Conservation (phyloP, 2,329 filamentous ascomycete genomes). For the Colletotrichum spaethianum region DNA sequence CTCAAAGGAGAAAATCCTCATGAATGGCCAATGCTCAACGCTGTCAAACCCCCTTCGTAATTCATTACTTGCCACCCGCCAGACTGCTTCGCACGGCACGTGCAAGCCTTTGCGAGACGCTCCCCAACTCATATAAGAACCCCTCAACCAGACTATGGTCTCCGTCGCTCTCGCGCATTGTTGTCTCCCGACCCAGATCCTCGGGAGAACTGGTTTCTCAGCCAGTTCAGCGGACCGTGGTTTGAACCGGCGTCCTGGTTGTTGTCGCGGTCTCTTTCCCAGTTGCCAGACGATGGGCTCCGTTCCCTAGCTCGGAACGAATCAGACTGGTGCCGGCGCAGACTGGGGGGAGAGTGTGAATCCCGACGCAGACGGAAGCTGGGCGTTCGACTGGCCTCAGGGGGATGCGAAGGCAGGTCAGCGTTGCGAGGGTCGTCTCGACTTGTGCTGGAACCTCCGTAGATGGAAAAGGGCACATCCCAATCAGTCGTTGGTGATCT, state of each 20-base stretch:
- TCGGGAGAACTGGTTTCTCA: slow-evolving; percentile 57
- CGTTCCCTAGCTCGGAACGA: slow-evolving; percentile 54
- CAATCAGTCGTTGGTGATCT: slow-evolving; percentile 5
- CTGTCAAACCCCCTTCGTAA: slow-evolving; percentile 35
- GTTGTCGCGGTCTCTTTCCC: slow-evolving; percentile 46
- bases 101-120: background rate
- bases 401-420: slow-evolving; percentile 22
- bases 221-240: slow-evolving; percentile 58
- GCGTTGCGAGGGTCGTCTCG: background rate
- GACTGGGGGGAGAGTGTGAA: slow-evolving; percentile 57
- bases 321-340: slow-evolving; percentile 47
- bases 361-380: slow-evolving; percentile 50
- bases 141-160: background rate
- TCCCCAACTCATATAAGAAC: background rate
- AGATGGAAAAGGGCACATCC: slow-evolving; percentile 18
- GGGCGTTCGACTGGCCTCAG: slow-evolving; percentile 24
- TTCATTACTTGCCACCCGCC: slow-evolving; percentile 25
- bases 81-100: background rate
- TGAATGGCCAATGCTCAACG: slow-evolving; percentile 35
- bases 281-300: slow-evolving; percentile 55
- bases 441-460: slow-evolving; percentile 15
- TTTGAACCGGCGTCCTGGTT: slow-evolving; percentile 53
- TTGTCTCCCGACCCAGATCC: slow-evolving; percentile 35
- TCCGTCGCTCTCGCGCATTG: slow-evolving; percentile 23
- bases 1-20: background rate